Evolutionary conservation across 441 rosid genomes (phyloP).

Genomic region (Cnidoscolus chayamansa): DNA sequence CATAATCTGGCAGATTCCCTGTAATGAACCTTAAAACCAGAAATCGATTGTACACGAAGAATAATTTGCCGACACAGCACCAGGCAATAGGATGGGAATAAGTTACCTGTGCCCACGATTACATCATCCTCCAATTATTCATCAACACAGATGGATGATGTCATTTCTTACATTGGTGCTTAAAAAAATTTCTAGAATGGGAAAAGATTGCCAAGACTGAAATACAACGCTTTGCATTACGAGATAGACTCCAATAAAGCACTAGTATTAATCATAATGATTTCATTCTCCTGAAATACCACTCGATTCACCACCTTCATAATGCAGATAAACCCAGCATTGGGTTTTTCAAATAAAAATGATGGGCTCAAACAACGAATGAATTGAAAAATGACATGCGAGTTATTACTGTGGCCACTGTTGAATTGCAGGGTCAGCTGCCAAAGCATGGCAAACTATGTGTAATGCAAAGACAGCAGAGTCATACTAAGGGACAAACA

Average conservation of each 20-base stretch:
- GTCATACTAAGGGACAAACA: too few species aligned
- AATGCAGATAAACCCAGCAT: not conserved
- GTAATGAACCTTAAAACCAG: not conserved
- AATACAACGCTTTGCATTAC: too few species aligned
- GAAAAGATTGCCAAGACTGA: too few species aligned
- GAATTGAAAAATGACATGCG: not conserved
- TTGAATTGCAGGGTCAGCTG: not conserved
- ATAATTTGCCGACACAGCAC: not conserved
- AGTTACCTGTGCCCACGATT: too few species aligned
- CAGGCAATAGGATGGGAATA: not conserved
- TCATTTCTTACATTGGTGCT: not conserved
- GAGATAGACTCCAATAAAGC: too few species aligned
- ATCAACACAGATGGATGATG: not conserved
- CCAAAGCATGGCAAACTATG: not conserved
- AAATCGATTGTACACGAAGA: slow-evolving; percentile 4
- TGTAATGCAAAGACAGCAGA: too few species aligned
- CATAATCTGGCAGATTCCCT: slow-evolving; percentile 2
- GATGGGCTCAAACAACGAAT: not conserved
- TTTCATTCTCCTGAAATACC: not conserved
- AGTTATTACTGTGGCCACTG: not conserved
- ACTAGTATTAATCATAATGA: too few species aligned
- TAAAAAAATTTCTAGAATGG: too few species aligned
- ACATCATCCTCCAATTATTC: not conserved
- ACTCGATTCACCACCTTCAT: not conserved
- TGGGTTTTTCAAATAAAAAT: not conserved